These are phyloP conservation scores for Hyphodiscus hymeniophilus DNA, from an alignment of 495 filamentous ascomycete species.

Conservation along the genomic window DNA sequence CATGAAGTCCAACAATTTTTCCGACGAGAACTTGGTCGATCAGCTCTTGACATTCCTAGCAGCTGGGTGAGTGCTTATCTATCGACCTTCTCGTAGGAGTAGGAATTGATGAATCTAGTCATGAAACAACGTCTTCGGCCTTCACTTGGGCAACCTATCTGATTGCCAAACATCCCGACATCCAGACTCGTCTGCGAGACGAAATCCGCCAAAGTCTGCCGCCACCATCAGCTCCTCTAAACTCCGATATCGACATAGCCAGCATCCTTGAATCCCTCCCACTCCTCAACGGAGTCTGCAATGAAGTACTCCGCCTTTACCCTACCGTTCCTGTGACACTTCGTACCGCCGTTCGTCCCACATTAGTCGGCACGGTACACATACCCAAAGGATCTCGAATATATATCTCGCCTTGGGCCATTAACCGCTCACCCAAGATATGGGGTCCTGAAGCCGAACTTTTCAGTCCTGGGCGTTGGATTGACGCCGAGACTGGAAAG, in stretches of 20 bases:
- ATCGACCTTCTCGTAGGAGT: background rate
- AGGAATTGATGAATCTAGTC: slow-evolving; percentile 31
- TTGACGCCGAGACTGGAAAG: slow-evolving; percentile 15
- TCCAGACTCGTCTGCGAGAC: slow-evolving; percentile 39
- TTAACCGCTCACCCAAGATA: slow-evolving; percentile 35
- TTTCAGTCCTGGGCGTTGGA: slow-evolving; percentile 25
- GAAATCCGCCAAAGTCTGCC: slow-evolving; percentile 59
- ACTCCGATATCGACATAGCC: slow-evolving; percentile 38
- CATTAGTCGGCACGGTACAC: slow-evolving; percentile 39
- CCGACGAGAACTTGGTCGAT: slow-evolving; percentile 74
- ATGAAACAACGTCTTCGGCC: slow-evolving; percentile 57
- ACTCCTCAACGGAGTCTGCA: slow-evolving; percentile 33
- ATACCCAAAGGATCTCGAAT: slow-evolving; percentile 44
- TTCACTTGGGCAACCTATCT: slow-evolving; percentile 49
- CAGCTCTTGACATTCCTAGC: slow-evolving; percentile 93
- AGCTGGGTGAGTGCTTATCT: slow-evolving; percentile 44
- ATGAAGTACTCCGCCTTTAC: slow-evolving; percentile 29
- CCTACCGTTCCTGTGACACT: slow-evolving; percentile 42
- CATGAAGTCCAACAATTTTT: slow-evolving; percentile 65
- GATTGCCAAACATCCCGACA: slow-evolving; percentile 35
- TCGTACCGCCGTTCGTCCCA: slow-evolving; percentile 48
- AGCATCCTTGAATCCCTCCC: slow-evolving; percentile 21
- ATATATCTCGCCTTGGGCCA: slow-evolving; percentile 37
- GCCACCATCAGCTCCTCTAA: slow-evolving; percentile 29
- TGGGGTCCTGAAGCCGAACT: slow-evolving; percentile 24